phyloP scores from a whole-genome alignment of 805 yeast species.

The Candida dajiaensis region DNA sequence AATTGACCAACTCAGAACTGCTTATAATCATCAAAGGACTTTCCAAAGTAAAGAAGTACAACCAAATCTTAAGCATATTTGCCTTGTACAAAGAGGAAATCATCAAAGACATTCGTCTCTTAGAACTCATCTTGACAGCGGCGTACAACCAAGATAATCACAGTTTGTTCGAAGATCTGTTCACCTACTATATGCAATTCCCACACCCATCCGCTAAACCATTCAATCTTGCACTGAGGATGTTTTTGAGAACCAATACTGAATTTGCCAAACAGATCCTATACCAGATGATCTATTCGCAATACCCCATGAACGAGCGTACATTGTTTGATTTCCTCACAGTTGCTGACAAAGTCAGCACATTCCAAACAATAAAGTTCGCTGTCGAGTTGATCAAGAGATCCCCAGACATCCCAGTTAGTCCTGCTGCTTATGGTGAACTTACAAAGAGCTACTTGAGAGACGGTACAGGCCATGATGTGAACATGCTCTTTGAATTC shows the following conservation, averaged over 20 bases:
- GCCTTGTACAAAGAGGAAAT: slow-evolving; percentile 7
- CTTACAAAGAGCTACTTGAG: slow-evolving; percentile 3
- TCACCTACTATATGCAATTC: slow-evolving; percentile 14
- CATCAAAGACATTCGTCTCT: slow-evolving; percentile 1
- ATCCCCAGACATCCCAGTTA: slow-evolving; percentile 17
- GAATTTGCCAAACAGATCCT: slow-evolving; percentile 23
- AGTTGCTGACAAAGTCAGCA: slow-evolving; percentile 13
- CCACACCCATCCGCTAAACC: slow-evolving; percentile 4
- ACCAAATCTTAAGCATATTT: slow-evolving; percentile 4
- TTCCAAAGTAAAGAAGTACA: slow-evolving; percentile 5
- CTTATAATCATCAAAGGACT: slow-evolving; percentile 2
- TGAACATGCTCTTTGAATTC: slow-evolving; percentile 2
- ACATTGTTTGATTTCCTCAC: slow-evolving; percentile 16
- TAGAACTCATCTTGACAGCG: slow-evolving; percentile 6
- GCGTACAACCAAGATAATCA: slow-evolving; percentile 9
- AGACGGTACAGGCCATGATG: slow-evolving; percentile 4
- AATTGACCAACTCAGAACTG: slow-evolving; percentile 1
- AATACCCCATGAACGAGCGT: slow-evolving; percentile 19
- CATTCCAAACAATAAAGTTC: slow-evolving; percentile 16
- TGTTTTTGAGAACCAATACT: slow-evolving; percentile 16
- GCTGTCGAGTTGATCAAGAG: slow-evolving; percentile 17
- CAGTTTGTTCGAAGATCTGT: slow-evolving; percentile 15
- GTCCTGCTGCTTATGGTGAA: slow-evolving; percentile 11
- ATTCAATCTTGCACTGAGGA: slow-evolving; percentile 20
- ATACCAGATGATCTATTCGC: slow-evolving; percentile 21